These are phyloP conservation scores for Cutaneotrichosporon arboriforme DNA, from an alignment of 1,284 basidiomycete species.

Conservation along the genomic window DNA sequence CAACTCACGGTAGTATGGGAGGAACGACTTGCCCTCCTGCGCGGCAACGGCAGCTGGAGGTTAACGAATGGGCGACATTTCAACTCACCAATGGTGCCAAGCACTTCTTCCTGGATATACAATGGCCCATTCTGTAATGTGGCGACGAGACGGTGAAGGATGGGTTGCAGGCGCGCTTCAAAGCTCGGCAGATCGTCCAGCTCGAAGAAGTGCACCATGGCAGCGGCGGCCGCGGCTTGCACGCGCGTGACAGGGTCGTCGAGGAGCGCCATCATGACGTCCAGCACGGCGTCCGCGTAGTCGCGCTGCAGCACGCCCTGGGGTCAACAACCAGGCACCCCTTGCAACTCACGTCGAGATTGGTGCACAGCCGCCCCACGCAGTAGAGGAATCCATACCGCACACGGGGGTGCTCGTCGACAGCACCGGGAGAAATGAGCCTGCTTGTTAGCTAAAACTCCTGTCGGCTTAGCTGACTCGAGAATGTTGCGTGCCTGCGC, in stretches of 20 bases:
- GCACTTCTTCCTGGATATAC: constrained; percentile 76
- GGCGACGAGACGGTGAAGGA: constrained; percentile 11
- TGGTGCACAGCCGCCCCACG: constrained; percentile 75
- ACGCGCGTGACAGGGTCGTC: constrained; percentile 71
- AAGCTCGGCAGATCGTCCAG: constrained; percentile 67
- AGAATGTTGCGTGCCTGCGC: constrained; percentile 5
- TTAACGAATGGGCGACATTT: not conserved
- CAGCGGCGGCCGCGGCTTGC: constrained; percentile 73
- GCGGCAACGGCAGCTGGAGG: constrained; percentile 72
- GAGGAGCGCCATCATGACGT: constrained; percentile 64
- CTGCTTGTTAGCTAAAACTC: constrained; percentile 58
- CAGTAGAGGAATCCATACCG: constrained; percentile 80
- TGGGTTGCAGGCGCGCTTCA: constrained; percentile 59
- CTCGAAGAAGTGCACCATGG: constrained; percentile 83
- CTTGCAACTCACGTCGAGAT: constrained; percentile 56
- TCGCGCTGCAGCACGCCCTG: constrained; percentile 31
- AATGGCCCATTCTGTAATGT: constrained; percentile 25
- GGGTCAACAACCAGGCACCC: constrained; percentile 1
- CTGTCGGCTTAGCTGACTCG: constrained; percentile 1
- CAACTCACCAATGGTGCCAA: constrained; percentile 56
- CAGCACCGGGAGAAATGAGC: constrained; percentile 68
- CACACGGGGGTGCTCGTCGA: constrained; percentile 71
- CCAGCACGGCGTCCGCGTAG: constrained; percentile 48
- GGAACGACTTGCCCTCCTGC: constrained; percentile 58
- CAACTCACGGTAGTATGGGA: constrained; percentile 25